These are phyloP conservation scores for Nymphaea colorata DNA, from an alignment of 164 flowering plant species.

Conservation along the genomic window DNA sequence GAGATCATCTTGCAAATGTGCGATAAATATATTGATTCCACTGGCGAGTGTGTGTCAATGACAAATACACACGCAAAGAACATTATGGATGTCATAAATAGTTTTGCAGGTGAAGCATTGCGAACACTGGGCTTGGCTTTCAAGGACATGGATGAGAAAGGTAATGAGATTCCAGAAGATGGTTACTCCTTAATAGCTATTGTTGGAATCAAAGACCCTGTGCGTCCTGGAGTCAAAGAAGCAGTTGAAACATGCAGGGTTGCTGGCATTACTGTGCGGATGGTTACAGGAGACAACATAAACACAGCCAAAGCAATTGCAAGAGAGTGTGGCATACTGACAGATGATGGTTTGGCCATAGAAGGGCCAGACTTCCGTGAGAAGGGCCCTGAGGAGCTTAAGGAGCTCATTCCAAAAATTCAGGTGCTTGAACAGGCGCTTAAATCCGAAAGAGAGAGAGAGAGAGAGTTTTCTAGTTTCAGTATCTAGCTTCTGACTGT, in stretches of 20 bases:
- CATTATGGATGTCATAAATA: conserved; percentile 23
- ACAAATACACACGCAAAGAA: conserved; percentile 16
- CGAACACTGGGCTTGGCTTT: conserved; percentile 40
- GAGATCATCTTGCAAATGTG: conserved; percentile 48
- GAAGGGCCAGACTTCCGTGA: conserved; percentile 35
- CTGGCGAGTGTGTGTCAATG: conserved; percentile 18
- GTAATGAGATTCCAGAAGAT: conserved; percentile 19
- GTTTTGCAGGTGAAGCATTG: conserved; percentile 33
- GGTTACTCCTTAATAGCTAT: conserved; percentile 37
- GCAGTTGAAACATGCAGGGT: conserved; percentile 34
- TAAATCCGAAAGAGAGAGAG: background rate
- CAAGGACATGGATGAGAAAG: conserved; percentile 22
- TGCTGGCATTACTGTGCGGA: conserved; percentile 40
- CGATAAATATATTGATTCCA: conserved; percentile 17
- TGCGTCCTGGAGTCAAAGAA: conserved; percentile 36
- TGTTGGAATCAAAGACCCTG: conserved; percentile 49
- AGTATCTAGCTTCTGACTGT: background rate
- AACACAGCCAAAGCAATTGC: conserved; percentile 46
- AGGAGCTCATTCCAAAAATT: conserved; percentile 19
- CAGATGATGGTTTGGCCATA: conserved; percentile 32
- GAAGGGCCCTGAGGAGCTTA: conserved; percentile 21
- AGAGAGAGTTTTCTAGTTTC: background rate
- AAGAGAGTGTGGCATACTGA: conserved; percentile 43
- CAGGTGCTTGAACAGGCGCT: conserved; percentile 31
- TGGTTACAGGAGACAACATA: conserved; percentile 50